Base-by-base conservation (phyloP, 2,329 filamentous ascomycete genomes). In the Clonostachys solani region DNA sequence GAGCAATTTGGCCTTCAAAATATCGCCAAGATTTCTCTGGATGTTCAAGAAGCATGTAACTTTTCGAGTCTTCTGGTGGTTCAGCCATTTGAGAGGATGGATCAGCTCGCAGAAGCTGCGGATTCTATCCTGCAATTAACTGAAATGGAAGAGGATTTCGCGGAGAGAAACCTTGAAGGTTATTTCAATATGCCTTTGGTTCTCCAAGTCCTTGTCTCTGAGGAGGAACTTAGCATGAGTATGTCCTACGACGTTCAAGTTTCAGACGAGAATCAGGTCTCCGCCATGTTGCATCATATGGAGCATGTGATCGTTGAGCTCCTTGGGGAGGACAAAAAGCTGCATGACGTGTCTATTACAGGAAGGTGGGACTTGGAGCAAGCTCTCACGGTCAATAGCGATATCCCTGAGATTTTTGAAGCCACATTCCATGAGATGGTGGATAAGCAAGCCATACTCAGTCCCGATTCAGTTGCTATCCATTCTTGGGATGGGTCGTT, bases 401-500 rank as follows among this genome's bases (percentile, higher is more conserved):
- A 42, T 10, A 12, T 33, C 16, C 42, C 42, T n/a, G 42, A 43
- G 23, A 23, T 43, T 29, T 29, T 43, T 5, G 42, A 43, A 3
- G n/a, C 42, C 2, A 23, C 17, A n/a, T 43, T 43, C 23, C 42
- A 43, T 33, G 42, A 18, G 18, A 23, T 43, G 23, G 23, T 43
- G 13, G 42, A 18, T 16, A 43, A 43, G 42, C 42, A 43, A 5
- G 42, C 23, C 5, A 12, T 10, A 7, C 17, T 43, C 19, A 8
- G 6, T 8, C 42, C 42, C 5, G 23, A 43, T 29, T 18, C 42
- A 18, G 15, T 23, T 10, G 42, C 44, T 18, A 62, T 74, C 33
- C 55, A 67, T 42, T 69, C 71, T 3, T 73, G 69, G 69, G 71
- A 74, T 47, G 69, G 71, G 49, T n/a, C 17, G 17, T 29, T 43